These are phyloP conservation scores for Trichoderma aggressivum DNA, from an alignment of 2,329 filamentous ascomycete species.

Conservation along the genomic window DNA sequence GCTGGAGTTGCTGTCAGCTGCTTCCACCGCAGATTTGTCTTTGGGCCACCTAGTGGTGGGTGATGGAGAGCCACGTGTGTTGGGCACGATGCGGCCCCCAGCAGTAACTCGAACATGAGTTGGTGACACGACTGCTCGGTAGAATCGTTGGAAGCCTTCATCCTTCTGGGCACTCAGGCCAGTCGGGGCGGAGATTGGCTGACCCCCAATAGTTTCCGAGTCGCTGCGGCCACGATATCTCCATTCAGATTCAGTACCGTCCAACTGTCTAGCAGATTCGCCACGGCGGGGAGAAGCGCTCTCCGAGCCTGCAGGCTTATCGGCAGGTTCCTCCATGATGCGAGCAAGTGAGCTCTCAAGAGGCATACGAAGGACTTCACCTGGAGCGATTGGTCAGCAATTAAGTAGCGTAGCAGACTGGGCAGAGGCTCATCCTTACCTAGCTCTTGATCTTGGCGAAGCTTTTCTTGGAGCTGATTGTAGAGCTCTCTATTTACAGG, in stretches of 20 bases:
- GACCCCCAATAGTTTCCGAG: constrained; percentile 40
- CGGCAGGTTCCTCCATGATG: constrained; percentile 31
- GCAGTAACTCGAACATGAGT: constrained; percentile 66
- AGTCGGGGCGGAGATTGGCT: constrained; percentile 52
- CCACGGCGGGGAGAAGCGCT: constrained; percentile 17
- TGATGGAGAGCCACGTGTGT: constrained; percentile 53
- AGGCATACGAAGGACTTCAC: constrained; percentile 33
- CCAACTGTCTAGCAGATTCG: constrained; percentile 31
- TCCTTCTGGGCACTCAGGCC: constrained; percentile 53
- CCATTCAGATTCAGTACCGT: constrained; percentile 42
- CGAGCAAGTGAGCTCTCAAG: constrained; percentile 28
- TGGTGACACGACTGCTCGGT: constrained; percentile 64
- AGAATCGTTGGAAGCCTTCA: constrained; percentile 66
- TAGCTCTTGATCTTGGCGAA: constrained; percentile 40
- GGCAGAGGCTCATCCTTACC: constrained; percentile 32
- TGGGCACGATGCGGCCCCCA: constrained; percentile 64
- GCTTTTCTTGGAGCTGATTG: constrained; percentile 30
- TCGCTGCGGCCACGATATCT: constrained; percentile 46
- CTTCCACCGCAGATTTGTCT: constrained; percentile 34
- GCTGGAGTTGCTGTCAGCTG: constrained; percentile 23
- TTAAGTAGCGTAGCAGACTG: not conserved
- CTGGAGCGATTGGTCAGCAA: constrained; percentile 19
- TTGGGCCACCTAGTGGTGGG: constrained; percentile 50
- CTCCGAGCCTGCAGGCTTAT: constrained; percentile 14
- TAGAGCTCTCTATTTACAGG: constrained; percentile 29